A percentile compares a stretch with the other conserved stretches of the same genome.
Conservation (phyloP, 305 asterid species). For the Plantago coronopus region DNA sequence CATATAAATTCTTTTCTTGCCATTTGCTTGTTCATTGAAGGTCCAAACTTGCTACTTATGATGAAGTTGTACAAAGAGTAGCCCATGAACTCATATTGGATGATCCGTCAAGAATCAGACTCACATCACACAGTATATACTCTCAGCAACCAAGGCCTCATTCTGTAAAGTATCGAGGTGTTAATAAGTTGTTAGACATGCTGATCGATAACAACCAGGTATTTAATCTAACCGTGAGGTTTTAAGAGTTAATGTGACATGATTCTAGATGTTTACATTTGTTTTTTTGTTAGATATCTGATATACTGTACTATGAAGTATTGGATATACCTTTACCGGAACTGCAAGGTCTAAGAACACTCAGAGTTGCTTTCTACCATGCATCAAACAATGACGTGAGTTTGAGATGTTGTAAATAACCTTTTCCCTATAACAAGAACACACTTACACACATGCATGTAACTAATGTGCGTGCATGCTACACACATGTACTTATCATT, state of each 20-base stretch:
- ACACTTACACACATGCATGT: slow-evolving; percentile 5
- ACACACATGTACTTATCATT: slow-evolving; percentile 7
- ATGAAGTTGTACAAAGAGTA: slow-evolving; percentile 51
- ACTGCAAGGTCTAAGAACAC: slow-evolving; percentile 45
- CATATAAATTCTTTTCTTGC: slow-evolving; percentile 16
- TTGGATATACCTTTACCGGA: slow-evolving; percentile 61
- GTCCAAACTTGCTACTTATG: slow-evolving; percentile 53
- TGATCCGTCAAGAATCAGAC: slow-evolving; percentile 61
- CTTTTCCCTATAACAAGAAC: slow-evolving; percentile 12
- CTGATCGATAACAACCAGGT: slow-evolving; percentile 53
- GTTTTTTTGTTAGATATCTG: slow-evolving; percentile 36
- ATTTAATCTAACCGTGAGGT: slow-evolving; percentile 19
- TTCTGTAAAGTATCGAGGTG: slow-evolving; percentile 53
- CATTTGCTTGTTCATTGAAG: slow-evolving; percentile 25
- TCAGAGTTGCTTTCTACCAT: slow-evolving; percentile 44
- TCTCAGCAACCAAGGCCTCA: slow-evolving; percentile 53
- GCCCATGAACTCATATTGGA: slow-evolving; percentile 44
- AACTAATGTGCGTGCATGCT: not conserved
- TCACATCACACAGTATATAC: slow-evolving; percentile 46
- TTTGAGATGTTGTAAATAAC: slow-evolving; percentile 23
- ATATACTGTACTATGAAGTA: slow-evolving; percentile 50
- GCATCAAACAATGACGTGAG: slow-evolving; percentile 42
- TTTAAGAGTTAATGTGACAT: slow-evolving; percentile 17
- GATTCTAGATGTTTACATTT: slow-evolving; percentile 21
- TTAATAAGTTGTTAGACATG: slow-evolving; percentile 50